Evolutionary conservation across 345 rosid species (phyloP), one percentile per base, ranked within the genome.

Genomic region (Carallia brachiata): DNA sequence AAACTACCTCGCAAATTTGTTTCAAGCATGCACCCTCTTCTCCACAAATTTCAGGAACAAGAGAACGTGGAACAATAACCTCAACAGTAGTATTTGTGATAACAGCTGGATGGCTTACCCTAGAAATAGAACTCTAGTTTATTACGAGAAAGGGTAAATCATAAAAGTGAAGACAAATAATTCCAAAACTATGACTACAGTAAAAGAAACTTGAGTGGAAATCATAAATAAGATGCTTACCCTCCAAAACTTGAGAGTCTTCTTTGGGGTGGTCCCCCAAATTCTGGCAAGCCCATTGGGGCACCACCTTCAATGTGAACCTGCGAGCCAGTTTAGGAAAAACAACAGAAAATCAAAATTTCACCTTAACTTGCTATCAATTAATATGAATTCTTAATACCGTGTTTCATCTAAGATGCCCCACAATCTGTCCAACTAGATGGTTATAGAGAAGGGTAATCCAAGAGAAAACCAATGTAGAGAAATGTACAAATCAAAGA

Each of bases 1-100:
- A 57, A 70, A 23, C 36, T 83, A 88, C 96, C 96, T 86, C 84
- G 44, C 83, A 82, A 50, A 90, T 86, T 78, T 88, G 91, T 73
- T 75, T 86, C 79, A 90, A 77, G 73, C 91, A 90, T 36, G 83
- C 85, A 62, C 91, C 96, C 74, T 85, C 91, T 74, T 84, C 96
- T 77, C 96, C 93, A 63, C 80, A 73, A 68, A 90, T 86, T 60
- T 73, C 36, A 27, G 93, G 93, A 44, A 90, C 86, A 70, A 86
- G 67, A 32, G 93, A 75, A 62, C 87, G 83, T 60, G 96, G 96
- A 73, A 90, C 91, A 72, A 86, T 83, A 60, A 90, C 96, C 79
- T 90, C 93, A 71, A 88, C 64, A 10, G 91, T 88, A 13, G 90
- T 86, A 75, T 73, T 90, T 53, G 96, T 88, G 68, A 88, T 85